Conservation (phyloP, 2,329 filamentous ascomycete genomes). For the Colletotrichum sp. region DNA sequence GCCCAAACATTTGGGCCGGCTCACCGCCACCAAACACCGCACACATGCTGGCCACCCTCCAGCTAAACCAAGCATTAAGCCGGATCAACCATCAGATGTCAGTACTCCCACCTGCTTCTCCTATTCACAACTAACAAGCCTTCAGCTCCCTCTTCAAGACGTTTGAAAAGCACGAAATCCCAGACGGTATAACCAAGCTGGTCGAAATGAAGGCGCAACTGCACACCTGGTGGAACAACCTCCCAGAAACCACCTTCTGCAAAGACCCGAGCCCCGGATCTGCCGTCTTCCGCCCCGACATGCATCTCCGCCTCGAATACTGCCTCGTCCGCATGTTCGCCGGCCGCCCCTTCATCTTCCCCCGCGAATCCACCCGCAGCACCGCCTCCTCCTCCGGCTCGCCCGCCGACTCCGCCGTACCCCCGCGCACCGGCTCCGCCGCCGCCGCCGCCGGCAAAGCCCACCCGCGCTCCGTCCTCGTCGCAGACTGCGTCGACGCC, state of each 20-base stretch:
- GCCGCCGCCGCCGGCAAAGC: constrained; percentile 22
- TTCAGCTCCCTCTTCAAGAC: constrained; percentile 37
- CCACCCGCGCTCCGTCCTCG: constrained; percentile 42
- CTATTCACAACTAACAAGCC: background rate
- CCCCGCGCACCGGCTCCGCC: constrained; percentile 21
- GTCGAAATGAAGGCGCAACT: constrained; percentile 41
- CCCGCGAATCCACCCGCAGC: constrained; percentile 30
- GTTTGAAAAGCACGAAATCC: constrained; percentile 34
- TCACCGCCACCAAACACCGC: constrained; percentile 46
- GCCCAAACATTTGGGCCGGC: constrained; percentile 45
- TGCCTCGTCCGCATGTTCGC: constrained; percentile 59
- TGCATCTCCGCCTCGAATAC: constrained; percentile 58
- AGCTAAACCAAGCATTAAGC: constrained; percentile 39
- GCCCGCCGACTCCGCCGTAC: constrained; percentile 29
- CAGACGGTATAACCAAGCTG: constrained; percentile 35
- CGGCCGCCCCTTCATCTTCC: constrained; percentile 58
- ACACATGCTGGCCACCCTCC: constrained; percentile 49
- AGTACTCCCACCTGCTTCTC: background rate
- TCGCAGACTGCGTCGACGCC: constrained; percentile 57
- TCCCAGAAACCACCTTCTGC: constrained; percentile 34
- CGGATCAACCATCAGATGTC: constrained; percentile 45
- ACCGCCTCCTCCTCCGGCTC: constrained; percentile 32
- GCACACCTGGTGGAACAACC: constrained; percentile 41
- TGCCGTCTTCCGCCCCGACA: constrained; percentile 49
- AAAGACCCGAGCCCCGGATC: constrained; percentile 44